Evolutionary conservation across 2,329 filamentous ascomycete species (phyloP).

Genomic region (Aspergillus novoparasiticus): DNA sequence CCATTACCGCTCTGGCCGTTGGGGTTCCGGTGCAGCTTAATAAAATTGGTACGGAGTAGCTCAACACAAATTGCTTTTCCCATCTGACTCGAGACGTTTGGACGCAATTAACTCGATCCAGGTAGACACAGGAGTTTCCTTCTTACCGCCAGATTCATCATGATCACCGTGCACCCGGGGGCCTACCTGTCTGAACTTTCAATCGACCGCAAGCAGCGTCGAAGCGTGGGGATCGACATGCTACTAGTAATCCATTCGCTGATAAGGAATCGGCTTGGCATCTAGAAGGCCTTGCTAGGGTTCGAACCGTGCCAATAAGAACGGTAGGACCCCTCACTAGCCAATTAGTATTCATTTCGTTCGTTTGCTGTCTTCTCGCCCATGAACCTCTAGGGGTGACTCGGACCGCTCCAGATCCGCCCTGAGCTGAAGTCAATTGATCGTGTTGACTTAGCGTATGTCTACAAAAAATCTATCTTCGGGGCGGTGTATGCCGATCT

Average conservation of each 20-base stretch:
- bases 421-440: background rate
- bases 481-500: background rate
- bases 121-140: background rate
- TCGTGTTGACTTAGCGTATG: background rate
- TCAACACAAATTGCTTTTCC: background rate
- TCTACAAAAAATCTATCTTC: background rate
- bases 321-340: background rate
- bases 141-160: background rate
- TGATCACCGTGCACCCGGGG: background rate
- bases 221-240: background rate
- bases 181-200: background rate
- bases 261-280: background rate
- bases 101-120: background rate
- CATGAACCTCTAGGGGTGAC: background rate
- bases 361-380: background rate
- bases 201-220: background rate
- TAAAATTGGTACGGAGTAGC: background rate
- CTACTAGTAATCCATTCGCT: background rate
- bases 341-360: background rate
- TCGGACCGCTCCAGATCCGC: background rate
- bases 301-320: background rate
- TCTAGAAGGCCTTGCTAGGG: background rate
- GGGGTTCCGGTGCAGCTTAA: background rate
- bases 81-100: background rate
- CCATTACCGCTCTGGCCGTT: constrained; percentile 1